Conservation (phyloP, 2,329 filamentous ascomycete species). For the Pseudogymnoascus sp. region DNA sequence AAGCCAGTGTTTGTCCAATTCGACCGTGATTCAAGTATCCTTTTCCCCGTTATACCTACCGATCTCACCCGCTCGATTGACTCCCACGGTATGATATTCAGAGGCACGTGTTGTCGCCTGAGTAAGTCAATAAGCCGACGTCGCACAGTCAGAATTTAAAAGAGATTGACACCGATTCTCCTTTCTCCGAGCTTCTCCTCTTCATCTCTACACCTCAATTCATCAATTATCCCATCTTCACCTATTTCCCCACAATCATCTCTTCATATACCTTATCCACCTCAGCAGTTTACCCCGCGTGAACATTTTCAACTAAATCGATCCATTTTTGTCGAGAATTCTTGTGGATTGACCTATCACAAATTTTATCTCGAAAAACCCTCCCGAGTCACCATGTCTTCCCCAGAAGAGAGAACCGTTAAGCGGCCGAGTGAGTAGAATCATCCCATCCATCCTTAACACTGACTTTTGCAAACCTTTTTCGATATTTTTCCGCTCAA, state of each 20-base stretch:
- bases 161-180: neutral
- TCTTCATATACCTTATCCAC: neutral
- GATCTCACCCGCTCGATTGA: neutral
- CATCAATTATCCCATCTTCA: neutral
- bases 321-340: neutral
- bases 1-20: neutral
- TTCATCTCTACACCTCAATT: neutral
- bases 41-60: neutral
- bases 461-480: neutral
- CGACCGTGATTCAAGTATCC: neutral
- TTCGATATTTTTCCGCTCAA: slow-evolving; percentile 3
- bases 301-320: neutral
- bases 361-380: neutral
- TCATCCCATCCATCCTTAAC: neutral
- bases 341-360: neutral
- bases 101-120: neutral
- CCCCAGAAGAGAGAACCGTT: slow-evolving; percentile 20
- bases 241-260: neutral
- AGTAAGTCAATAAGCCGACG: neutral
- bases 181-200: neutral
- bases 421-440: slow-evolving; percentile 26
- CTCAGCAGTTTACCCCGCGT: neutral
- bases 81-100: neutral
- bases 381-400: slow-evolving; percentile 17
- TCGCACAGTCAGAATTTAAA: neutral